Conservation (phyloP, 345 rosid species). For the Diplotaxis tenuifolia region DNA sequence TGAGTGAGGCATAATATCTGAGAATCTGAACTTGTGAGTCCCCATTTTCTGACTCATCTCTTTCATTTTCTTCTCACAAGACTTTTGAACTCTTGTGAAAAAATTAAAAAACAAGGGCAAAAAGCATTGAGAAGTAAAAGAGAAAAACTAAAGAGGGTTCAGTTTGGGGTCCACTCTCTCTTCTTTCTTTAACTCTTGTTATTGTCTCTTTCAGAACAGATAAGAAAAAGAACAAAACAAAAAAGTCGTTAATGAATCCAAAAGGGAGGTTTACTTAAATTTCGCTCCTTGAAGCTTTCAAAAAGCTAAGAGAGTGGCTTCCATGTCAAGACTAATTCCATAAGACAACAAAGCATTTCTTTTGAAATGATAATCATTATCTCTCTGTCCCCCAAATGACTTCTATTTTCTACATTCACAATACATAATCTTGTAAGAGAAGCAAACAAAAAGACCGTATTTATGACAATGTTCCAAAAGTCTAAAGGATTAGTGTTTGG, state of each 20-base stretch:
- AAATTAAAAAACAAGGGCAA: background rate
- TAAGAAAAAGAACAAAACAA: background rate
- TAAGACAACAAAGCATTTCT: slow-evolving; percentile 14
- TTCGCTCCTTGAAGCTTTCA: slow-evolving; percentile 29
- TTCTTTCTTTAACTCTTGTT: slow-evolving; percentile 10
- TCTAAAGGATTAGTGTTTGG: background rate
- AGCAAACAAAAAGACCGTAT: background rate
- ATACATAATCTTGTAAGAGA: background rate
- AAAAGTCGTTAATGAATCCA: background rate
- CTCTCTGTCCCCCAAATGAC: background rate
- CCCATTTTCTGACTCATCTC: slow-evolving; percentile 46
- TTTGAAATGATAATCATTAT: slow-evolving; percentile 15
- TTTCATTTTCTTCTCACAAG: slow-evolving; percentile 27
- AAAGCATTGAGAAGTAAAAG: background rate
- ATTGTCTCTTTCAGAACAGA: slow-evolving; percentile 23
- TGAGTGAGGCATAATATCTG: slow-evolving; percentile 40
- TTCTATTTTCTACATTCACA: slow-evolving; percentile 5
- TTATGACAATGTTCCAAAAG: background rate
- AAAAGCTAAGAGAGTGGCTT: slow-evolving; percentile 35
- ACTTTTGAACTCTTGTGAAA: background rate
- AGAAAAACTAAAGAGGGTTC: background rate
- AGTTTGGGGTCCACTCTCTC: slow-evolving; percentile 27
- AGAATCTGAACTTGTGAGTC: slow-evolving; percentile 57
- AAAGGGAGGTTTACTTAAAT: background rate
- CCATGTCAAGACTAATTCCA: slow-evolving; percentile 36